These are phyloP conservation scores for Dunaliella salina DNA, from an alignment of 163 green algal species.

Conservation along the genomic window DNA sequence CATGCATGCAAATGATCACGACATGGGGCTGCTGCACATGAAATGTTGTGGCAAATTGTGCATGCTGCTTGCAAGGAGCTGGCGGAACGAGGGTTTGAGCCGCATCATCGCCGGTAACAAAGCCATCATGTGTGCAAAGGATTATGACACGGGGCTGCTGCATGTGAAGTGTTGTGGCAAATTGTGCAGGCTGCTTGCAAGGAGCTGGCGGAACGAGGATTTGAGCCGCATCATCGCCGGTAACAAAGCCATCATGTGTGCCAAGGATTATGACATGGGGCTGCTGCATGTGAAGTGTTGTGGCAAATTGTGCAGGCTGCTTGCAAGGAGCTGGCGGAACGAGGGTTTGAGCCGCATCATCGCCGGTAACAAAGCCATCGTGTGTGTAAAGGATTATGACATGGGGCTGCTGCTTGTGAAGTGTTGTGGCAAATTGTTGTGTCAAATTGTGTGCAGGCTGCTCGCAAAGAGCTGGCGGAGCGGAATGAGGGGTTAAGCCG, in stretches of 20 bases:
- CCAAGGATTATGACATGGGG: constrained; percentile 11
- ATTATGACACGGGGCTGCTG: constrained; percentile 14
- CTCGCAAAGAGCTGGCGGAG: neutral
- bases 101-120: neutral
- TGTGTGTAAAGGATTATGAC: constrained; percentile 9
- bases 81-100: neutral
- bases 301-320: neutral
- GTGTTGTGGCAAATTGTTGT: no score
- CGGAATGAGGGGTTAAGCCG: neutral
- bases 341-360: neutral
- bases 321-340: neutral
- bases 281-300: neutral
- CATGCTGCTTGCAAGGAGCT: neutral
- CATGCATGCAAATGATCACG: constrained; percentile 2
- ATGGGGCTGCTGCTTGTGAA: neutral
- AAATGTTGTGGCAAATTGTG: neutral
- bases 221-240: neutral
- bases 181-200: neutral
- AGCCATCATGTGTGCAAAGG: neutral
- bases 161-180: no score
- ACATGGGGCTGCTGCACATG: constrained; percentile 4
- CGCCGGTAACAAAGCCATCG: neutral
- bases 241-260: neutral
- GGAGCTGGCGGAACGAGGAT: neutral
- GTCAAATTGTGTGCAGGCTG: neutral